These are phyloP conservation scores for Leonotis leonurus DNA, from an alignment of 257 asterid genomes.

Conservation along the genomic window DNA sequence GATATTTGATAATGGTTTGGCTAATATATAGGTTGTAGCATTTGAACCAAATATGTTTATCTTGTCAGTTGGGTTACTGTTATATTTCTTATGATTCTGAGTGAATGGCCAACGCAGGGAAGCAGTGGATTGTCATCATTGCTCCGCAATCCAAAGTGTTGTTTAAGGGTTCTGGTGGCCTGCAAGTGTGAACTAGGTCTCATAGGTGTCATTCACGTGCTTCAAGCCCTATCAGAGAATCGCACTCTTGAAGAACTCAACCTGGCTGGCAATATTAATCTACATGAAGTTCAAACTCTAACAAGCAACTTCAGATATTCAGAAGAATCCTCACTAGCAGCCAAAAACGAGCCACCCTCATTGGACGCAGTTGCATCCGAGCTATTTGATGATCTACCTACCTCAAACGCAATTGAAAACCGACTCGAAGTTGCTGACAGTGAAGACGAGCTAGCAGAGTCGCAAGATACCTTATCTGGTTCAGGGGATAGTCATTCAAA, in stretches of 20 bases:
- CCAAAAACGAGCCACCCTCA: not conserved
- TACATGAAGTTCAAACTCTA: conserved; percentile 28
- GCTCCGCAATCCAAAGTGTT: conserved; percentile 46
- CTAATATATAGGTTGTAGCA: not conserved
- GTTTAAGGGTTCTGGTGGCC: conserved; percentile 51
- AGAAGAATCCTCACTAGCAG: conserved; percentile 15
- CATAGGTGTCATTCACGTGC: conserved; percentile 41
- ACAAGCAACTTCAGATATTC: conserved; percentile 5
- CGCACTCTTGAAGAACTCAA: conserved; percentile 68
- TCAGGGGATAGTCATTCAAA: conserved; percentile 10
- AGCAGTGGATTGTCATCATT: conserved; percentile 53
- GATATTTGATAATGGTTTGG: not conserved
- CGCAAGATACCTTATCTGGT: conserved; percentile 22
- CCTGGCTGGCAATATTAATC: conserved; percentile 57
- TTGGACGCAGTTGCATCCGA: conserved; percentile 7
- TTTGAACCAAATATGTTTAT: not conserved
- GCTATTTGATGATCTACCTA: conserved; percentile 14
- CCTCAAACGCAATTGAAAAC: conserved; percentile 15
- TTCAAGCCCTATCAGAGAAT: conserved; percentile 52
- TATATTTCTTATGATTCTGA: conserved; percentile 15
- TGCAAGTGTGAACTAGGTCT: conserved; percentile 68
- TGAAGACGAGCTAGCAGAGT: conserved; percentile 47
- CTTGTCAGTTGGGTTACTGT: not conserved
- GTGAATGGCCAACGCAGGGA: conserved; percentile 49
- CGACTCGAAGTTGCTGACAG: conserved; percentile 75